Evolutionary conservation across 306 rosid species (phyloP).

Genomic region (Astragalus membranaceus): DNA sequence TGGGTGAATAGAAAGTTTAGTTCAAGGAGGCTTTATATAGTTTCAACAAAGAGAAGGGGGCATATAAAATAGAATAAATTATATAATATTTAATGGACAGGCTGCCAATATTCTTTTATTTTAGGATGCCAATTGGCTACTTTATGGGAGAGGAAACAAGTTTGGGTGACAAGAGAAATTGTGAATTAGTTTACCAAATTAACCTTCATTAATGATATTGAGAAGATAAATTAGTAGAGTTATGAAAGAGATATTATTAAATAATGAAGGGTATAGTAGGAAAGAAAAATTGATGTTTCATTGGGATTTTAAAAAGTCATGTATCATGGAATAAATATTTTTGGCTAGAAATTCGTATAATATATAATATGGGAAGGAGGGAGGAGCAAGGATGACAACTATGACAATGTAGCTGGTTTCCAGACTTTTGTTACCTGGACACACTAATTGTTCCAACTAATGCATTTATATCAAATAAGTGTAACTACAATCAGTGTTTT

Average conservation of each 20-base stretch:
- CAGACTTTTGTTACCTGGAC: slow-evolving; percentile 8
- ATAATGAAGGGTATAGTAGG: too few species aligned
- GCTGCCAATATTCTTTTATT: slow-evolving; percentile 4
- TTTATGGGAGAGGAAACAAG: neutral
- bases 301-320: too few species aligned
- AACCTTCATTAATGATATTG: too few species aligned
- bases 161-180: too few species aligned
- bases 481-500: neutral
- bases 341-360: too few species aligned
- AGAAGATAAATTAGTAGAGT: too few species aligned
- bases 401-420: slow-evolving; percentile 10
- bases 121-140: neutral
- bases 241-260: too few species aligned
- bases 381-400: neutral
- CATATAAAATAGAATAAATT: neutral
- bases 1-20: neutral
- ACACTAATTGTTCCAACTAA: neutral
- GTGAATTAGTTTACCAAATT: too few species aligned
- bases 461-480: neutral
- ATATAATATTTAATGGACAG: neutral
- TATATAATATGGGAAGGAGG: too few species aligned
- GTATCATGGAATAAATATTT: too few species aligned
- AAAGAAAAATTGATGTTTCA: too few species aligned
- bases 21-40: slow-evolving; percentile 6
- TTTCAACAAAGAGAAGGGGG: neutral